phyloP scores from a whole-genome alignment of 495 filamentous ascomycete genomes.

The Cercophora sp. region DNA sequence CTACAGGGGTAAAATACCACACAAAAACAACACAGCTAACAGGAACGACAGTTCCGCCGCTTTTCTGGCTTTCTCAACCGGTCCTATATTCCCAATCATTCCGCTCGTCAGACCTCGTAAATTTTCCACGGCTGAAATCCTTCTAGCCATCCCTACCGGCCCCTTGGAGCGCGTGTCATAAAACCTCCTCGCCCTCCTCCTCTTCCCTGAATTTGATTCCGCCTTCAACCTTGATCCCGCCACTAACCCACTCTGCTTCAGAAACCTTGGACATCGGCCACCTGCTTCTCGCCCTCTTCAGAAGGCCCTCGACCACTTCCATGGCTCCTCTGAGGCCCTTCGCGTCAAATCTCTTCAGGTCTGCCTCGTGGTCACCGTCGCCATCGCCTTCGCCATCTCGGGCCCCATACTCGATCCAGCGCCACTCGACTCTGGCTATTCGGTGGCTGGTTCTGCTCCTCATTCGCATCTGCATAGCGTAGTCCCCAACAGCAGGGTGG shows the following conservation, averaged over 20 bases:
- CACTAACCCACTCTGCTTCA: conserved; percentile 68
- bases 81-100: too few species aligned
- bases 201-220: conserved; percentile 69
- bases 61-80: too few species aligned
- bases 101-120: too few species aligned
- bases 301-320: conserved; percentile 71
- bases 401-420: conserved; percentile 79
- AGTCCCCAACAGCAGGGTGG: conserved; percentile 65
- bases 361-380: conserved; percentile 44
- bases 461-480: conserved; percentile 52
- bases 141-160: too few species aligned
- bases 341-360: conserved; percentile 49
- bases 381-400: conserved; percentile 55
- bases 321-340: conserved; percentile 67
- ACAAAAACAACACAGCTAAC: too few species aligned
- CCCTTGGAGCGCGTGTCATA: too few species aligned
- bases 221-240: conserved; percentile 65
- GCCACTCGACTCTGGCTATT: conserved; percentile 93
- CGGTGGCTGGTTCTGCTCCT: conserved; percentile 78
- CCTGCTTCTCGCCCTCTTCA: conserved; percentile 73
- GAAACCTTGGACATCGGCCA: conserved; percentile 69
- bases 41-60: too few species aligned
- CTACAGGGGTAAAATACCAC: too few species aligned
- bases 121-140: too few species aligned
- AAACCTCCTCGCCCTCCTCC: conserved; percentile 51